Evolutionary conservation across 805 yeast genomes (phyloP).

Genomic region (Gaillardinia entomophila): DNA sequence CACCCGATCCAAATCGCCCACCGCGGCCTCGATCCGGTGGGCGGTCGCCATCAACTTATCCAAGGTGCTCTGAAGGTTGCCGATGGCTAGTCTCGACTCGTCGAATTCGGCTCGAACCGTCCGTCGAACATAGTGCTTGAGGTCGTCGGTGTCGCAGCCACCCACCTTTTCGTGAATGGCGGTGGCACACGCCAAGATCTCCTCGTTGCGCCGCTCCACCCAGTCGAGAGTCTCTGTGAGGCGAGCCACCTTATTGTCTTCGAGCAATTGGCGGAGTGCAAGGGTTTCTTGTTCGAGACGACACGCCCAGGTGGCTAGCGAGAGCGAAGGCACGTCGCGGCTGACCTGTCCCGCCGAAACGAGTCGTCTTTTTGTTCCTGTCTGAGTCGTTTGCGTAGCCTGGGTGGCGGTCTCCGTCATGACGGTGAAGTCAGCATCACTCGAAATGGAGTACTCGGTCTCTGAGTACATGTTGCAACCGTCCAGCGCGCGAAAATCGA

Average conservation of each 20-base stretch:
- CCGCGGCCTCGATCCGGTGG: too few species aligned
- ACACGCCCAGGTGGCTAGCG: constrained; percentile 22
- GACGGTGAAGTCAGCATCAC: not conserved
- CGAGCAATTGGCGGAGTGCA: constrained; percentile 14
- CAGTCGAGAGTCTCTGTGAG: constrained; percentile 3
- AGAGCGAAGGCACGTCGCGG: not conserved
- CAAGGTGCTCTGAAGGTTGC: too few species aligned
- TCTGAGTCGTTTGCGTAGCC: too few species aligned
- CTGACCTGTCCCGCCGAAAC: too few species aligned
- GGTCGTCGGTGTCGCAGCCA: too few species aligned
- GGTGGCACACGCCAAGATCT: not conserved
- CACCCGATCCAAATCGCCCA: too few species aligned
- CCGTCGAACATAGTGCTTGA: too few species aligned
- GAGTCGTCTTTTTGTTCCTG: too few species aligned
- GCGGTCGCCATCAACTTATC: too few species aligned
- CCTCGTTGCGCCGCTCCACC: constrained; percentile 3
- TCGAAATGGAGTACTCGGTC: not conserved
- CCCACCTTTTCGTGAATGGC: not conserved
- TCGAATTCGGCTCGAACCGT: too few species aligned
- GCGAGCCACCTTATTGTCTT: constrained; percentile 1
- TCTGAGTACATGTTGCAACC: not conserved
- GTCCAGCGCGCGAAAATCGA: not conserved
- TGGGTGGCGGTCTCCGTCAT: too few species aligned
- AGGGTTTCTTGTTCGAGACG: constrained; percentile 24
- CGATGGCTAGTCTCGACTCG: too few species aligned